Conservation (phyloP, 306 rosid species). For the Spatholobus suberectus region DNA sequence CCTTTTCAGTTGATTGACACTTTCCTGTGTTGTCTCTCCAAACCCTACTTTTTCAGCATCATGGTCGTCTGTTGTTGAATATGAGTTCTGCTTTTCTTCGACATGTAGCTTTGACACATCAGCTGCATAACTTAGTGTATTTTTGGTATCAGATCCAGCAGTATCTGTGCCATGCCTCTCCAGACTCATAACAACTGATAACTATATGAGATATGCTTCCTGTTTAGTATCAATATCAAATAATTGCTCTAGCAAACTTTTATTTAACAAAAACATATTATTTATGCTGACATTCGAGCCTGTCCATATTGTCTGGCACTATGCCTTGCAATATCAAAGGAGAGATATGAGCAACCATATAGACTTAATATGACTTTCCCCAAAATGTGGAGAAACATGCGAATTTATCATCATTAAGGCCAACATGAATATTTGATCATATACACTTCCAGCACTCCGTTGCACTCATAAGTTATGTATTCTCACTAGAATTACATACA, state of each 20-base stretch:
- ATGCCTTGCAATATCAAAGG: conserved; percentile 1
- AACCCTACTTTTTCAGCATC: conserved; percentile 45
- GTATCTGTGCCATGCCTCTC: conserved; percentile 61
- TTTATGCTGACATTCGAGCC: background rate
- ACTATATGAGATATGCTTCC: conserved; percentile 49
- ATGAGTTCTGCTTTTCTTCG: conserved; percentile 46
- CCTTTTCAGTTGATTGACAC: conserved; percentile 47
- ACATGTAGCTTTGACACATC: conserved; percentile 51
- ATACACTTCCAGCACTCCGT: background rate
- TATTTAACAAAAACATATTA: conserved; percentile 9
- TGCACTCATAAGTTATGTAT: background rate
- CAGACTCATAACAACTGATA: conserved; percentile 59
- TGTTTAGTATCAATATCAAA: conserved; percentile 44
- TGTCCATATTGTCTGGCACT: conserved; percentile 1
- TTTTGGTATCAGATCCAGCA: conserved; percentile 52
- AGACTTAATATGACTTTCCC: background rate
- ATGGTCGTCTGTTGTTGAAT: conserved; percentile 45
- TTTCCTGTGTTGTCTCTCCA: conserved; percentile 46
- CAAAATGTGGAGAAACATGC: background rate
- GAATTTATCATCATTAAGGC: background rate
- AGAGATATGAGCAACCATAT: conserved; percentile 26
- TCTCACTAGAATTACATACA: background rate
- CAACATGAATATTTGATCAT: background rate
- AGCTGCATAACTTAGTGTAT: conserved; percentile 48
- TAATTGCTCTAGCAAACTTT: conserved; percentile 36